These are phyloP conservation scores for Firmiana major DNA, from an alignment of 345 rosid genomes.

Conservation along the genomic window DNA sequence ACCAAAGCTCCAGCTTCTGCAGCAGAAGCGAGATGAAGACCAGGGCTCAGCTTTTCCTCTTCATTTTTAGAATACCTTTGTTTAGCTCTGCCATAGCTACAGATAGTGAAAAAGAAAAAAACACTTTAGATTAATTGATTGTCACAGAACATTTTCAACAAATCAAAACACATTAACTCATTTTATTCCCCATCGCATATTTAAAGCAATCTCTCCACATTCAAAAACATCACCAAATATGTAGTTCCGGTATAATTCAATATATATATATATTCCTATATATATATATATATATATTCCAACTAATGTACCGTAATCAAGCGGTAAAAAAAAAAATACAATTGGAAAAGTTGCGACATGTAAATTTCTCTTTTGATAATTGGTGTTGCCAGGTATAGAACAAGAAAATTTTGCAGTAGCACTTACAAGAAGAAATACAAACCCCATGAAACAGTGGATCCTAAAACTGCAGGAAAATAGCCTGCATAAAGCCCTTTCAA, in stretches of 20 bases:
- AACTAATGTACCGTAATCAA: neutral
- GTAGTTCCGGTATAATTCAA: neutral
- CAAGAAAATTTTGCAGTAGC: neutral
- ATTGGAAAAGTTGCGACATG: neutral
- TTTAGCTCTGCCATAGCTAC: slow-evolving; percentile 82
- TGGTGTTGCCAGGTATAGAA: neutral
- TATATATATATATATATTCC: neutral
- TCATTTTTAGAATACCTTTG: slow-evolving; percentile 62
- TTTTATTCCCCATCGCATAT: neutral
- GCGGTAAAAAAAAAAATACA: neutral
- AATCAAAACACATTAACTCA: neutral
- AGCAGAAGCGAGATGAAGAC: slow-evolving; percentile 87
- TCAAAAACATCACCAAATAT: neutral
- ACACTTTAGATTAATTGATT: neutral
- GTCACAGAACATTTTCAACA: neutral
- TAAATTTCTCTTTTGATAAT: neutral
- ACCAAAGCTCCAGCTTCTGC: slow-evolving; percentile 98
- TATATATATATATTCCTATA: neutral
- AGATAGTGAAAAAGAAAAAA: slow-evolving; percentile 3
- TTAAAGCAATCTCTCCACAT: neutral
- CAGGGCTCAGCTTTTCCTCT: slow-evolving; percentile 58
- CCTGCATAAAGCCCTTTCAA: slow-evolving; percentile 88
- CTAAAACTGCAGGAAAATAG: slow-evolving; percentile 79
- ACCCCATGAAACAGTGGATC: slow-evolving; percentile 84
- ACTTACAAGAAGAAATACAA: slow-evolving; percentile 92